Conservation (phyloP, 75 land plant genomes). For the Sequoiadendron giganteum region DNA sequence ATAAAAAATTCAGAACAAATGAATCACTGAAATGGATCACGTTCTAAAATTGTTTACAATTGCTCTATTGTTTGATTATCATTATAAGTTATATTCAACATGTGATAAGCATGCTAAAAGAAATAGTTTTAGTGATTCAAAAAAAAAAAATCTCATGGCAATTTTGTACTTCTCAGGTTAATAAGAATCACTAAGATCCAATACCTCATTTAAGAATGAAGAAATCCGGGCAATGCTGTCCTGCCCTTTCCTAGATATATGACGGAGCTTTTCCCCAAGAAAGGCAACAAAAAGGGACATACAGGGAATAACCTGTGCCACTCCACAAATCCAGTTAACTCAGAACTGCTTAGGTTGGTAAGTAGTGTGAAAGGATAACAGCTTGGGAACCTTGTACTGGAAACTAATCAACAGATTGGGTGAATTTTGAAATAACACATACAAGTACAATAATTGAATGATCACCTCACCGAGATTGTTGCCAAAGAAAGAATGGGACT, state of each 20-base stretch:
- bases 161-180: not conserved
- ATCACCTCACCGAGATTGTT: slow-evolving; percentile 60
- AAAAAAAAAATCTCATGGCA: not conserved
- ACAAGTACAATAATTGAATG: not conserved
- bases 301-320: slow-evolving; percentile 67
- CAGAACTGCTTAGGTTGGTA: slow-evolving; percentile 6
- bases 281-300: slow-evolving; percentile 59
- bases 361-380: slow-evolving; percentile 12
- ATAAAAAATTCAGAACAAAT: not conserved
- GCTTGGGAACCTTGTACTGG: not conserved
- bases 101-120: slow-evolving; percentile 4
- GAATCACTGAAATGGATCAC: not conserved
- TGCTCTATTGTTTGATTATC: not conserved
- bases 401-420: slow-evolving; percentile 5
- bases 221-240: slow-evolving; percentile 67
- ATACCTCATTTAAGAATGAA: slow-evolving; percentile 92
- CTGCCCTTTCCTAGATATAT: slow-evolving; percentile 62
- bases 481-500: slow-evolving; percentile 81
- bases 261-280: slow-evolving; percentile 80
- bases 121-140: not conserved
- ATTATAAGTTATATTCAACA: not conserved
- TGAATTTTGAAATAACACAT: not conserved
- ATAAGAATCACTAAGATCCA: not conserved
- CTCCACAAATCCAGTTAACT: slow-evolving; percentile 10
- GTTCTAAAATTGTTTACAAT: not conserved